These are phyloP conservation scores for Talaromyces sp. DNA, from an alignment of 2,329 filamentous ascomycete genomes.

Conservation along the genomic window DNA sequence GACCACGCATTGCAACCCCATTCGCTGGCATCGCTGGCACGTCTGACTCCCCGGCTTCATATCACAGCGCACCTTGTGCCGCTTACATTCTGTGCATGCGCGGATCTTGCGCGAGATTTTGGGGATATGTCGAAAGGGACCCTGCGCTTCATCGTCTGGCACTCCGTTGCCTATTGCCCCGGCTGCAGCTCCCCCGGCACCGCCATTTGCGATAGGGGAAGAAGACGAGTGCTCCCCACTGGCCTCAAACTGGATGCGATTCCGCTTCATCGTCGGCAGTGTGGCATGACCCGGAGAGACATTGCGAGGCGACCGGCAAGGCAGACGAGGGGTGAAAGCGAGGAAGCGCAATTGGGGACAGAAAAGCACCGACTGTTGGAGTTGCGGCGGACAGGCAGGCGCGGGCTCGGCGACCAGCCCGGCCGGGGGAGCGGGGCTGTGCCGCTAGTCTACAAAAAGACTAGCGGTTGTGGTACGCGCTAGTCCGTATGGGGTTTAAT, in stretches of 20 bases:
- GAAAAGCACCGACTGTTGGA: background rate
- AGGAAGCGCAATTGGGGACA: background rate
- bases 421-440: background rate
- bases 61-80: conserved; percentile 52
- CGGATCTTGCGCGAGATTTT: conserved; percentile 43
- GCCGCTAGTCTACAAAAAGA: background rate
- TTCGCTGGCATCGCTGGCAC: conserved; percentile 47
- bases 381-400: background rate
- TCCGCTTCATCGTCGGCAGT: conserved; percentile 32
- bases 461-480: background rate
- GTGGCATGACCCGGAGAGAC: background rate
- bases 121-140: conserved; percentile 25
- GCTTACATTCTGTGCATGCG: conserved; percentile 50
- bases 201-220: conserved; percentile 21
- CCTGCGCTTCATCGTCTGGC: conserved; percentile 24
- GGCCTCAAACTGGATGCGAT: conserved; percentile 32
- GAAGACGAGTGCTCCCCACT: conserved; percentile 31
- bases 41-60: conserved; percentile 46
- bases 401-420: background rate
- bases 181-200: background rate
- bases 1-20: conserved; percentile 46
- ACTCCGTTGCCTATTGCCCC: conserved; percentile 15
- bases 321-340: background rate
- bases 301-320: background rate
- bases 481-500: conserved; percentile 7